Evolutionary conservation across 2,329 filamentous ascomycete species (phyloP), one percentile per base, ranked within the genome.

Genomic region (Neodidymelliopsis sp.): DNA sequence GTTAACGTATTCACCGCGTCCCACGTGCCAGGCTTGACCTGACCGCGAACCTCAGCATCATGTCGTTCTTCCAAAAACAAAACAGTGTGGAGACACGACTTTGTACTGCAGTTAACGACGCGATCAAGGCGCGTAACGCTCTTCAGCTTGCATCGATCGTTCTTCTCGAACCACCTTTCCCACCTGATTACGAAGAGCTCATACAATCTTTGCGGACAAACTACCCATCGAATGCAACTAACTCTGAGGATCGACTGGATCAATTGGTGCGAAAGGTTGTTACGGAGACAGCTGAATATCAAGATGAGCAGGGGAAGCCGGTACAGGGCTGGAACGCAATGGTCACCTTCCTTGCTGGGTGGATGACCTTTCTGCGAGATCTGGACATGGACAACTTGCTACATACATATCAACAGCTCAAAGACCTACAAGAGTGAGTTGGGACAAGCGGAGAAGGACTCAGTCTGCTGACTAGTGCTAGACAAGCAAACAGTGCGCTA

Each of bases 401-500:
- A 20, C 81, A 84, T 45, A 88, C 91, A 4, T 91, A 96, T 66
- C 82, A 89, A 48, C 74, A 88, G 62, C 81, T 96, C 44, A 90
- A 85, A 55, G 83, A 82, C 0, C 75, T 96, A 20, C 81, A 92
- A 37, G 89, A 89, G 88, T 92, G 78, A 65, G 87, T 77, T 1
- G 13, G 0, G 25, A 24, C 20, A 29, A 44, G 36, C 13, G 12
- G 24, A 2, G 2, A 18, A 8, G 6, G 6, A 10, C 4, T 19
- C 6, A 6, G 5, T 15, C 41, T 30, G 28, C 53, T 62, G 29
- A 58, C 40, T 10, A 19, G 12, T 7, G 28, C 8, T 46, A 67
- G 90, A 65, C 88, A 91, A 62, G 94, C 89, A 60, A 88, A 91
- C 19, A 89, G 89, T 15, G 91, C 92, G 0, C 83, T 97, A 36